Evolutionary conservation across 2,329 filamentous ascomycete species (phyloP).

Genomic region (Magnaporthiopsis rhizophila): DNA sequence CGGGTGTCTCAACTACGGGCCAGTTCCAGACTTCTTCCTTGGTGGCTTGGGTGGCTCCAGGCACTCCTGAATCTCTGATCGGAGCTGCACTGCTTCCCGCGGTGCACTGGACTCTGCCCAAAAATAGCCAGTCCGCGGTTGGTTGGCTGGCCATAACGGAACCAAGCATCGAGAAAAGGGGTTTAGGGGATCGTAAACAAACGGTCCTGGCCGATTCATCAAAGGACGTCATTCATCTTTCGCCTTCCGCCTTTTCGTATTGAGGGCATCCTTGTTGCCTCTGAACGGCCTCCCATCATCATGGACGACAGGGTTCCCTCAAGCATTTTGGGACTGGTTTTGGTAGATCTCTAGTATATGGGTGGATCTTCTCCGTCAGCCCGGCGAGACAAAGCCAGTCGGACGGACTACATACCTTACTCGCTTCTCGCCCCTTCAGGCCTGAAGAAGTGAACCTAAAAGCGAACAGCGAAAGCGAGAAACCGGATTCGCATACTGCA

Average conservation of each 20-base stretch:
- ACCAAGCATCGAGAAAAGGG: not conserved
- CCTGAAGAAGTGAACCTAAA: no score
- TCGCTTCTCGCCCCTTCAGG: no score
- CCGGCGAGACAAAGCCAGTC: not conserved
- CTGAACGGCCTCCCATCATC: no score
- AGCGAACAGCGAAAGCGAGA: not conserved
- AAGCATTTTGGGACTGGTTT: no score
- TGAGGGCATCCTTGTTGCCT: not conserved
- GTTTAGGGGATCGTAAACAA: not conserved
- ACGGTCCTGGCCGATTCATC: not conserved
- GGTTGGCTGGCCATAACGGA: not conserved
- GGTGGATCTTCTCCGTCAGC: not conserved
- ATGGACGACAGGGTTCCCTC: not conserved
- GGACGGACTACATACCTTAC: not conserved
- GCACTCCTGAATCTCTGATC: not conserved
- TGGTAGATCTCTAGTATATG: no score
- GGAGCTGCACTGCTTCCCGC: not conserved
- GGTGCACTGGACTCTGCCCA: not conserved
- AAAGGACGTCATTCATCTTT: not conserved
- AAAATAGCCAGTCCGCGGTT: not conserved
- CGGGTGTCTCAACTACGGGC: not conserved
- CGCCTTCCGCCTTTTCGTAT: not conserved
- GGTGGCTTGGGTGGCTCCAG: not conserved
- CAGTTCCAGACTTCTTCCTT: not conserved
- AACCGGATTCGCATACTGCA: not conserved